Evolutionary conservation across 2,329 filamentous ascomycete species (phyloP), one percentile per base, ranked within the genome.

Genomic region (Byssothecium circinans): DNA sequence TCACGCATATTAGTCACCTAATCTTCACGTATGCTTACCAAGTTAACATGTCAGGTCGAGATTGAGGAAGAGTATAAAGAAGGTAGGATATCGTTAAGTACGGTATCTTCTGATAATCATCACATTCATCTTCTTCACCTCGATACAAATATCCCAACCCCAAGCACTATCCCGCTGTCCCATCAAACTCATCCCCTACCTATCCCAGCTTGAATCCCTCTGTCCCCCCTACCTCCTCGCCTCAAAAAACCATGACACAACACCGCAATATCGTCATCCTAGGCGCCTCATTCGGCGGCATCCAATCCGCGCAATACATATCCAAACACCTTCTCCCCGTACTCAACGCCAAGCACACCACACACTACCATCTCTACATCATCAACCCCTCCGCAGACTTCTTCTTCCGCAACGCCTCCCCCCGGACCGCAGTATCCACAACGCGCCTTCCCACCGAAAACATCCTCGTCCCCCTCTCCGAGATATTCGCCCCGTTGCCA

Each of bases 381-480:
- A 72, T 86, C 56, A 77, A 79, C 45, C 79, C 80, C 3, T 77
- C 77, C 12, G 69, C 73, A 3, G 69, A 75, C 33, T 81, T 78
- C 69, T 84, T 74, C 70, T 82, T 75, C 62, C 75, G 76, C 33
- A 66, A 78, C 19, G 80, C 76, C 1, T 75, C 80, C 2, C 81
- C 82, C 0, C 75, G 82, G 27, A 74, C 77, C 32, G 65, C 82
- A 25, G 72, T 76, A 22, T 79, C 78, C 22, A 72, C 77, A 0
- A 62, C 72, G 1, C 70, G 75, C 20, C 72, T 83, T 47, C 69
- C 71, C 2, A 56, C 73, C 4, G 72, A 77, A 19, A 75, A 81
- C 52, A 71, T 76, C 42, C 71, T 83, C 43, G 61, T 78, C 33
- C 72, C 78, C 2, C 77, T 83, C 53, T 60, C 66, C n/a, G 67